Base-by-base conservation (phyloP, 306 rosid species). In the Clitoria ternatea region DNA sequence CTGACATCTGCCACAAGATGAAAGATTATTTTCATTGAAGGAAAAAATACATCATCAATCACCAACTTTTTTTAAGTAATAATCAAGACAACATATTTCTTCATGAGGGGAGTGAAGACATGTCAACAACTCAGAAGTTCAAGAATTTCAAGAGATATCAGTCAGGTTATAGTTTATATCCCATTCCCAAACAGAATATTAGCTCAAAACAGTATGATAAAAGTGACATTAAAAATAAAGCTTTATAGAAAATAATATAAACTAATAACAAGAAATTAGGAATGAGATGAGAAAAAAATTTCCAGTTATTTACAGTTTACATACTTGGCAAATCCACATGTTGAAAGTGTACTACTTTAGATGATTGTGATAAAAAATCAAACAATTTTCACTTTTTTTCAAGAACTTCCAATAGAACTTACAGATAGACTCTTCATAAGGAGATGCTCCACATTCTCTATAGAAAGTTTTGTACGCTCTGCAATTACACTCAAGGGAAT, bases 371-470 rank as follows among this genome's bases (percentile, higher is more conserved):
- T 19, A 29, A 43, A 61, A 62, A 74, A 63, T 18, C 39, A 77
- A 13, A 24, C 30, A 48, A 15, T 35, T 40, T 32, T 27, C 17
- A 27, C 5, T 32, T 43, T 43, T 43, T 15, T 19, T 11, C 7
- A 4, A 74, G 15, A 69, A 36, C 47, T 76, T 66, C 43, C 13
- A 44, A 19, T 45, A 53, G 54, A 54, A 87, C 99, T 83, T 86
- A 95, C 99, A 69, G 99, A 95, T 20, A 95, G 86, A 55, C 99
- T 95, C 87, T 95, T 95, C 93, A 91, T 88, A 7, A 95, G 93
- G 74, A 95, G 99, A 85, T 88, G 97, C 69, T 95, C 99, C 77
- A 91, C 99, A 71, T 95, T 85, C 87, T 95, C 99, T 0, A 91
- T 83, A 15, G 99, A 91, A 71, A 95, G 97, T 72, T 89, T 95